phyloP scores from a whole-genome alignment of 176 grass and related monocot species.

The Bothriochloa decipiens region DNA sequence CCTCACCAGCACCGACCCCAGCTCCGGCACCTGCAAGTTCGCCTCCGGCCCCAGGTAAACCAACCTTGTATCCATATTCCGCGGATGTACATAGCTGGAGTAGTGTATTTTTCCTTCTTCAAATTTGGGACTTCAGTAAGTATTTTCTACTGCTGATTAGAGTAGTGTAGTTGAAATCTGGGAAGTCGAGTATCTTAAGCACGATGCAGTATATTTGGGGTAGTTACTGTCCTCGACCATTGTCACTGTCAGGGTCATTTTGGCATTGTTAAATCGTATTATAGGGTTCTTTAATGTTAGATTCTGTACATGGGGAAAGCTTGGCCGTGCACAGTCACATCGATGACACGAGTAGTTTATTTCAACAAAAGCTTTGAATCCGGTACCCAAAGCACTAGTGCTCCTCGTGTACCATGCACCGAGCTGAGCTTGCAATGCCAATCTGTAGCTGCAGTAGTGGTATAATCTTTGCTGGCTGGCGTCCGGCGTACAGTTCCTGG shows the following conservation, averaged over 20 bases:
- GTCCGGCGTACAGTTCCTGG: background rate
- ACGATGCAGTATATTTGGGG: constrained; percentile 3
- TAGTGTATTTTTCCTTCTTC: background rate
- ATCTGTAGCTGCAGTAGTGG: background rate
- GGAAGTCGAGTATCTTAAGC: constrained; percentile 9
- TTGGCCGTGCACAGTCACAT: background rate
- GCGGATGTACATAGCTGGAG: background rate
- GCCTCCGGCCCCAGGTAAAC: constrained; percentile 29
- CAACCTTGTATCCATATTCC: background rate
- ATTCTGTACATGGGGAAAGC: constrained; percentile 22
- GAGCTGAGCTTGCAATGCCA: background rate
- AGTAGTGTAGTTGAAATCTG: constrained; percentile 24
- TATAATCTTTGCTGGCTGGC: no score
- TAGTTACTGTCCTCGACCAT: background rate
- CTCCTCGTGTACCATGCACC: background rate
- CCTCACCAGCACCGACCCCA: constrained; percentile 52
- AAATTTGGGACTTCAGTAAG: background rate
- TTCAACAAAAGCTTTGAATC: background rate
- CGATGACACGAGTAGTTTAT: constrained; percentile 7
- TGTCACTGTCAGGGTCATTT: background rate
- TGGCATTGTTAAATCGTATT: background rate
- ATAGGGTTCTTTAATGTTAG: background rate
- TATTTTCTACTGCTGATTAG: background rate
- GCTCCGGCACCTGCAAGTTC: constrained; percentile 56
- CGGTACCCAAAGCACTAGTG: background rate